These are phyloP conservation scores for Mrakiaceae sp. DNA, from an alignment of 1,284 basidiomycete species.

Conservation along the genomic window DNA sequence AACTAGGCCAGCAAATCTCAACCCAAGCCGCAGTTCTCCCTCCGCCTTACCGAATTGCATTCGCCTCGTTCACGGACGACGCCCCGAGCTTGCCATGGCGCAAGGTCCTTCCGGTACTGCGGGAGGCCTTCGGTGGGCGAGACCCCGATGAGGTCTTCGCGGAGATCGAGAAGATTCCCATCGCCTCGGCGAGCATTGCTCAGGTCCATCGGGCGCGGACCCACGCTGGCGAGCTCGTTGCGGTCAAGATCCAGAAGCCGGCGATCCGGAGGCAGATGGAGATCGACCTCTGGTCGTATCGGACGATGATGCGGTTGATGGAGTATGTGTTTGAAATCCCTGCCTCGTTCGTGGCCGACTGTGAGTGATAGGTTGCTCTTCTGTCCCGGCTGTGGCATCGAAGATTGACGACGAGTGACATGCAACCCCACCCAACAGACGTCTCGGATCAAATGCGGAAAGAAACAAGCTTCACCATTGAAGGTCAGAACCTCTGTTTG, in stretches of 20 bases:
- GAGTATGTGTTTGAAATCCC: constrained; percentile 66
- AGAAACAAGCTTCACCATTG: constrained; percentile 67
- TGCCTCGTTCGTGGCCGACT: constrained; percentile 60
- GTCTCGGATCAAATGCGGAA: constrained; percentile 65
- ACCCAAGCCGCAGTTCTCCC: constrained; percentile 75
- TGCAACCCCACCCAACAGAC: constrained; percentile 39
- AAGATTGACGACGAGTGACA: too few relatives aligned
- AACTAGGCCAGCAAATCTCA: constrained; percentile 63
- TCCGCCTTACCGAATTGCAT: constrained; percentile 65
- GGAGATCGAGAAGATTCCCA: constrained; percentile 56
- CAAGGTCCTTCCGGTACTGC: constrained; percentile 56
- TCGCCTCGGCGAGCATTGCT: constrained; percentile 77
- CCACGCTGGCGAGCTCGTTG: constrained; percentile 45
- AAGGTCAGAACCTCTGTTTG: constrained; percentile 34
- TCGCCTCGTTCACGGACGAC: constrained; percentile 69
- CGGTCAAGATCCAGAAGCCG: constrained; percentile 86
- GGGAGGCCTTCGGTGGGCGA: constrained; percentile 53
- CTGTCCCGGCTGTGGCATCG: neutral
- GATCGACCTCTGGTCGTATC: constrained; percentile 49
- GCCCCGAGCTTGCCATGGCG: constrained; percentile 69
- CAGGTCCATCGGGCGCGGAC: constrained; percentile 74
- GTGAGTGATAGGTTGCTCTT: constrained; percentile 3
- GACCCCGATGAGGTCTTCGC: constrained; percentile 64
- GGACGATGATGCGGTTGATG: constrained; percentile 45
- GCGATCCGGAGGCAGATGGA: constrained; percentile 72